Evolutionary conservation across 2,329 filamentous ascomycete genomes (phyloP).

Genomic region (Sporothrix pseudoabietina): DNA sequence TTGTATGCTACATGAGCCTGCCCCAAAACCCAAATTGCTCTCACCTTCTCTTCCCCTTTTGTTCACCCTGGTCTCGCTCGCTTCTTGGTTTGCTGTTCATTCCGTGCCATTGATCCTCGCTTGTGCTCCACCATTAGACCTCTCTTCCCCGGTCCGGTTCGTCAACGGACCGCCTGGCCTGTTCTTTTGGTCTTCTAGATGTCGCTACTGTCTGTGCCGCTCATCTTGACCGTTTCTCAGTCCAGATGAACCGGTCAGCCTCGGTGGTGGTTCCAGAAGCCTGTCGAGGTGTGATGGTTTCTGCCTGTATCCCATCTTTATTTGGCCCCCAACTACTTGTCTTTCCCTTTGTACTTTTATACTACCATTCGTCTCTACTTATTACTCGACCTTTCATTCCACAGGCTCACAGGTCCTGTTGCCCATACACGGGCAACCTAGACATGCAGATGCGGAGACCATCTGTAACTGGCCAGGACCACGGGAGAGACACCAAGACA

Average conservation of each 20-base stretch:
- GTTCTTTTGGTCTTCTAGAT: neutral
- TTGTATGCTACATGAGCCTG: neutral
- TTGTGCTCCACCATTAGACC: neutral
- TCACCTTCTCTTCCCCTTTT: neutral
- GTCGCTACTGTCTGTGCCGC: neutral
- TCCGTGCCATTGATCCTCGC: conserved; percentile 13
- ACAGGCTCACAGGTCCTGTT: neutral
- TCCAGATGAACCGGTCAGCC: too few species aligned
- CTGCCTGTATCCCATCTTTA: neutral
- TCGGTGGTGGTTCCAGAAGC: conserved; percentile 9
- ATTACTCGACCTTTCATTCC: neutral
- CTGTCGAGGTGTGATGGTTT: conserved; percentile 1
- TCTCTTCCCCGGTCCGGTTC: neutral
- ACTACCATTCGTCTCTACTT: neutral
- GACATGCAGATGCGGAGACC: conserved; percentile 25
- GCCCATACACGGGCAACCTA: neutral
- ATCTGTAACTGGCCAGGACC: neutral
- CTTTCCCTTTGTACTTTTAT: neutral
- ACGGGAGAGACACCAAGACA: conserved; percentile 23
- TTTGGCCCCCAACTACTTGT: neutral
- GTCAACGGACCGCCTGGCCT: neutral
- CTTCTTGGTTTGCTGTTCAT: neutral
- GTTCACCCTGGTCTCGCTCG: neutral
- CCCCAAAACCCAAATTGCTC: neutral
- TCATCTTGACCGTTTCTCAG: neutral